Conservation (phyloP, 768 basidiomycete genomes). For the Boletus insuetus region DNA sequence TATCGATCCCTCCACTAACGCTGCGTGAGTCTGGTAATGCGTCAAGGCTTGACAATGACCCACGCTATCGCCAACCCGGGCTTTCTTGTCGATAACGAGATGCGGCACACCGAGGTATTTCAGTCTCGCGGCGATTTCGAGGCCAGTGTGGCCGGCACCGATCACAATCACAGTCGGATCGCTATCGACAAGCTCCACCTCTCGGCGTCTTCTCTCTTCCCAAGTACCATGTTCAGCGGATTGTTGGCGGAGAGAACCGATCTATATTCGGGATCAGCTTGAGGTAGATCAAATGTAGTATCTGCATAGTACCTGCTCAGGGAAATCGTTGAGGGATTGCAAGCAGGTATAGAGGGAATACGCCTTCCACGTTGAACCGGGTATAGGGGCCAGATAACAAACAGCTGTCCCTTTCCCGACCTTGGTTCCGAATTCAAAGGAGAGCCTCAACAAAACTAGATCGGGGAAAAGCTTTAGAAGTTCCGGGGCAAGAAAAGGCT, state of each 20-base stretch:
- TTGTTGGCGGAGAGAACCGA: background rate
- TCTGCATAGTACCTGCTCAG: conserved; percentile 39
- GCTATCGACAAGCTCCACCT: conserved; percentile 39
- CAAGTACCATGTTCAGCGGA: conserved; percentile 35
- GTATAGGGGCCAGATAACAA: conserved; percentile 49
- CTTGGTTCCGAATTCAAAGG: conserved; percentile 53
- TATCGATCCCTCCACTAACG: conserved; percentile 55
- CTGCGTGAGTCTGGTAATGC: background rate
- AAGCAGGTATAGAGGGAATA: conserved; percentile 59
- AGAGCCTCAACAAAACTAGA: conserved; percentile 52
- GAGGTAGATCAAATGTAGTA: no score
- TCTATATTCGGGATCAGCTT: background rate
- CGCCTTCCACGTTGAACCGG: conserved; percentile 52
- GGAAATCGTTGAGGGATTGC: conserved; percentile 54
- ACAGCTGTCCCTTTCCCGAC: conserved; percentile 52
- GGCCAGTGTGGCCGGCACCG: conserved; percentile 66
- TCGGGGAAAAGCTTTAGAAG: conserved; percentile 49
- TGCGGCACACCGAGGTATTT: conserved; percentile 53
- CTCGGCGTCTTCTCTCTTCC: conserved; percentile 35
- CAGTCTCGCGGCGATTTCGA: conserved; percentile 62
- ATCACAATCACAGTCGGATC: conserved; percentile 60
- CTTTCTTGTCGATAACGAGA: conserved; percentile 56
- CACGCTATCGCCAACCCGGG: conserved; percentile 48
- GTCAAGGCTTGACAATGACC: background rate
- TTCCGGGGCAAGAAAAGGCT: conserved; percentile 24